These are phyloP conservation scores for Silene coronaria DNA, from an alignment of 179 eudicot species.

Conservation along the genomic window DNA sequence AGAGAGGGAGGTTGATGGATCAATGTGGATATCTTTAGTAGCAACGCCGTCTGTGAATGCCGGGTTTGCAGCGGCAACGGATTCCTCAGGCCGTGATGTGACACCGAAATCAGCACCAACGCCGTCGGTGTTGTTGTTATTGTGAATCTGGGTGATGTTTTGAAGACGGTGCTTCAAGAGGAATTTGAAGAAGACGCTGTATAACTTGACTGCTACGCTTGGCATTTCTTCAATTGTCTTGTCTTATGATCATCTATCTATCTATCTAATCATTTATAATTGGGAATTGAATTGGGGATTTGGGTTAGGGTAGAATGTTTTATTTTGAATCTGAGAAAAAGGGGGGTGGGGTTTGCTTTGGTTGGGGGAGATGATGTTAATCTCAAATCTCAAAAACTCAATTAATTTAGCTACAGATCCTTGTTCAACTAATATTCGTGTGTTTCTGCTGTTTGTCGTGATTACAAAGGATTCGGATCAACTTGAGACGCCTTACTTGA, in stretches of 20 bases:
- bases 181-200: constrained; percentile 90
- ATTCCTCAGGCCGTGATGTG: constrained; percentile 75
- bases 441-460: not conserved
- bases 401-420: not conserved
- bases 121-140: constrained; percentile 11
- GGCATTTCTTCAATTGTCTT: constrained; percentile 46
- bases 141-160: constrained; percentile 41
- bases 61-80: constrained; percentile 64
- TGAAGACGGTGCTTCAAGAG: constrained; percentile 72
- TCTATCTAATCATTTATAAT: not conserved
- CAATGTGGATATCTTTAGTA: constrained; percentile 82
- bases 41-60: constrained; percentile 78
- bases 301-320: not conserved
- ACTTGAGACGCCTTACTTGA: not conserved
- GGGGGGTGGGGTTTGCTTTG: not conserved
- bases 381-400: too few species aligned
- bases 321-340: not conserved
- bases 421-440: not conserved
- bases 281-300: not conserved
- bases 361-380: too few species aligned
- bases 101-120: constrained; percentile 45
- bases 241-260: not conserved
- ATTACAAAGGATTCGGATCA: not conserved
- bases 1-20: constrained; percentile 55
- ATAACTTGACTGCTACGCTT: constrained; percentile 81